phyloP scores from a whole-genome alignment of 1,139 yeast species.

The Protomyces macrosporus region DNA sequence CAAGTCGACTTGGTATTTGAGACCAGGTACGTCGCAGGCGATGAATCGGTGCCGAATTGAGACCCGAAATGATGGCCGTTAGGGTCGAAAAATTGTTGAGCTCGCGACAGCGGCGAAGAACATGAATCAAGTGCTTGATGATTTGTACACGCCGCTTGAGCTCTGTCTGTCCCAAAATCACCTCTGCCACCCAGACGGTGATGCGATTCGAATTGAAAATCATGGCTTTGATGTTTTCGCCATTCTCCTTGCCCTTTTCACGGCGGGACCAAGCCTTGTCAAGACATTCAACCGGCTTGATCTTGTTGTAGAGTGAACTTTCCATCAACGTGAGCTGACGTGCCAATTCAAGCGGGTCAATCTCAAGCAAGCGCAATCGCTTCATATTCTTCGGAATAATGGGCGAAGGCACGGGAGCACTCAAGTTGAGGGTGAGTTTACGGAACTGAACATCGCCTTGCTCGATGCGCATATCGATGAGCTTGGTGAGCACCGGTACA shows the following conservation, averaged over 20 bases:
- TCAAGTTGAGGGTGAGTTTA: constrained; percentile 30
- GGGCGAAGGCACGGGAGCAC: constrained; percentile 32
- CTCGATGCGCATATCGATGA: constrained; percentile 30
- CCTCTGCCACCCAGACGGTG: constrained; percentile 77
- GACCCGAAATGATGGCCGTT: constrained; percentile 89
- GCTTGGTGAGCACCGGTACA: constrained; percentile 28
- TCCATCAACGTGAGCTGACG: constrained; percentile 77
- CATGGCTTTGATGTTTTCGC: constrained; percentile 34
- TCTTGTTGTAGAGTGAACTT: constrained; percentile 59
- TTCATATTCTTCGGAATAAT: constrained; percentile 30
- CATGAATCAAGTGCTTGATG: constrained; percentile 61
- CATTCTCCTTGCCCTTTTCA: constrained; percentile 49
- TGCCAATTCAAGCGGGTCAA: constrained; percentile 73
- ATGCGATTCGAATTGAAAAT: constrained; percentile 42
- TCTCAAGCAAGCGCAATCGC: constrained; percentile 46
- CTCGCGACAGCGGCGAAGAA: constrained; percentile 49
- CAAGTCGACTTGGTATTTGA: constrained; percentile 51
- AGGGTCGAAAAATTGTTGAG: constrained; percentile 82
- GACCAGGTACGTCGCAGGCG: constrained; percentile 84
- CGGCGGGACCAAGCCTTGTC: constrained; percentile 53
- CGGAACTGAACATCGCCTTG: constrained; percentile 28
- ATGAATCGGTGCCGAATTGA: constrained; percentile 82
- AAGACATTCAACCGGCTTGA: constrained; percentile 69
- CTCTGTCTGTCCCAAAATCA: constrained; percentile 62
- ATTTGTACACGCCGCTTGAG: constrained; percentile 62